Evolutionary conservation across 139 green algal genomes (phyloP).

Genomic region (Coelastrella sp.): DNA sequence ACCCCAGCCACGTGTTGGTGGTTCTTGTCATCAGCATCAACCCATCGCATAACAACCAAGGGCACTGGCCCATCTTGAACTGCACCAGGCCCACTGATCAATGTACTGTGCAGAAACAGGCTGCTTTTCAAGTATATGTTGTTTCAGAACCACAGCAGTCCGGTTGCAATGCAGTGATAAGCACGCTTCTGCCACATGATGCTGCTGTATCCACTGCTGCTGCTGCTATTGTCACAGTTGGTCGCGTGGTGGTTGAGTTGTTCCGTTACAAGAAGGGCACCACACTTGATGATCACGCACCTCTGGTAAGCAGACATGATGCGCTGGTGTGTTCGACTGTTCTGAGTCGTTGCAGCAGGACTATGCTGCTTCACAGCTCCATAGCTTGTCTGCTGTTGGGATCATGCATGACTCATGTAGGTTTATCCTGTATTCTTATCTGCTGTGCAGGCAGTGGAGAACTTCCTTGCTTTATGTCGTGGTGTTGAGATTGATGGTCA

Average conservation of each 20-base stretch:
- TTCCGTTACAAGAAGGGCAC: constrained; percentile 45
- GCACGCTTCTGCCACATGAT: too few species aligned
- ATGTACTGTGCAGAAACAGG: too few species aligned
- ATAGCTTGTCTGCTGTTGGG: not conserved
- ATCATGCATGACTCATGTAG: too few species aligned
- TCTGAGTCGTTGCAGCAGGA: too few species aligned
- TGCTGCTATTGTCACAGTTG: constrained; percentile 11
- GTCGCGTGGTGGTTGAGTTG: constrained; percentile 41
- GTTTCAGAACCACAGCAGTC: too few species aligned
- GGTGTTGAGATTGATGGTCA: constrained; percentile 21
- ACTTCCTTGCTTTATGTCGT: constrained; percentile 35
- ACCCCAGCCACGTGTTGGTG: too few species aligned
- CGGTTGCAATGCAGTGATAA: too few species aligned
- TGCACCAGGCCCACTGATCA: too few species aligned
- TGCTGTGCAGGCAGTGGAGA: not conserved
- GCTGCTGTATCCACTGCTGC: not conserved
- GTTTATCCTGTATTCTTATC: not conserved
- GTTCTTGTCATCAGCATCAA: too few species aligned
- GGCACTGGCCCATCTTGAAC: too few species aligned
- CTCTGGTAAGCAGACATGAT: constrained; percentile 18
- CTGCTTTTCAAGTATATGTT: too few species aligned
- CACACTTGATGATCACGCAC: constrained; percentile 19
- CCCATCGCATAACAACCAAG: too few species aligned
- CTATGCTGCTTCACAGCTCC: not conserved
- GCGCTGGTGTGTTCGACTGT: not conserved